Conservation (phyloP, 306 rosid genomes). For the Quercus aquifolioides region DNA sequence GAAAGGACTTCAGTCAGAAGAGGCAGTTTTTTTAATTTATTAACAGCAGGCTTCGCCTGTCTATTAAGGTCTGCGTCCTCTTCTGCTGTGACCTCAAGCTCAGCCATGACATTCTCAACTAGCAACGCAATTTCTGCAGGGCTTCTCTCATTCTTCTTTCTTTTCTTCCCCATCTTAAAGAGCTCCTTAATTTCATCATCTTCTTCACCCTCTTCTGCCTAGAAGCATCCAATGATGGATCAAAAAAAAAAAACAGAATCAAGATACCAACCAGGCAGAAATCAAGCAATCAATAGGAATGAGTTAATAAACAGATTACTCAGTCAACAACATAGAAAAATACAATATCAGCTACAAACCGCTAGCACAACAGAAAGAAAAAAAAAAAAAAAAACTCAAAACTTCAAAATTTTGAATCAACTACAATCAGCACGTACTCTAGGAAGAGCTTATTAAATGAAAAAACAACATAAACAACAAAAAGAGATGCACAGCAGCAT, state of each 20-base stretch:
- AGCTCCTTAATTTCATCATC: slow-evolving; percentile 72
- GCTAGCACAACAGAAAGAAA: background rate
- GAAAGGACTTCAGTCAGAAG: slow-evolving; percentile 88
- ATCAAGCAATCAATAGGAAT: background rate
- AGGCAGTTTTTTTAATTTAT: slow-evolving; percentile 81
- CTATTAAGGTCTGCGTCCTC: slow-evolving; percentile 90
- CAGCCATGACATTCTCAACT: slow-evolving; percentile 97
- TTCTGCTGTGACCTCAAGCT: slow-evolving; percentile 93
- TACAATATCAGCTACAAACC: background rate
- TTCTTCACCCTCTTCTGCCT: slow-evolving; percentile 95
- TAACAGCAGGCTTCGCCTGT: slow-evolving; percentile 83
- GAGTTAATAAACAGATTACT: background rate
- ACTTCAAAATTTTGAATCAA: background rate
- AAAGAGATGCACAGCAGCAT: background rate
- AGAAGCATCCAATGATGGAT: slow-evolving; percentile 21
- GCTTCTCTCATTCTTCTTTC: slow-evolving; percentile 80
- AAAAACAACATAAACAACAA: background rate
- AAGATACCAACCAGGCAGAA: slow-evolving; percentile 5
- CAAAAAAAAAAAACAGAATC: background rate
- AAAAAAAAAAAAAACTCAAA: background rate
- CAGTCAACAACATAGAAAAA: background rate
- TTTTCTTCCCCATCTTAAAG: slow-evolving; percentile 81
- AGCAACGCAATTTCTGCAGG: slow-evolving; percentile 89
- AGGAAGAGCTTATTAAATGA: background rate
- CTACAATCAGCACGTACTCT: background rate